Evolutionary conservation across 2,329 filamentous ascomycete species (phyloP), one percentile per base, ranked within the genome.

Genomic region (Trichoderma breve): DNA sequence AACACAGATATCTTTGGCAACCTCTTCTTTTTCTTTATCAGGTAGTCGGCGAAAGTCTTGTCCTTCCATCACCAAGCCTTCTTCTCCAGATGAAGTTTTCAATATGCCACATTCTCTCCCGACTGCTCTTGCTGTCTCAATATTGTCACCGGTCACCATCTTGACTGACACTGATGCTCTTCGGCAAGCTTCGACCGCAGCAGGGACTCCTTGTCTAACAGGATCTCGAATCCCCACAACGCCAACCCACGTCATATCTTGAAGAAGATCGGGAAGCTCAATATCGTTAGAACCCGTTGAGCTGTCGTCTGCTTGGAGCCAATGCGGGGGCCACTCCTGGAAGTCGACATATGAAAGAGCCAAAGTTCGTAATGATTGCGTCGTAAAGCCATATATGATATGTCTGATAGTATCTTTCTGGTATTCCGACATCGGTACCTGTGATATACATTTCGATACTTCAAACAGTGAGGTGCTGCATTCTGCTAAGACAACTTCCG

Each of bases 271-370:
- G 3, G 30, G 18, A 21, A 53, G 63, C 28, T 8, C 14, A 21
- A 66, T 55, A 36, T 86, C 77, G 6, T 88, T 90, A 68, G 90
- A 86, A 21, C 9, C 8, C 28, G 62, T 7, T 4, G n/a, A 30
- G 12, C 12, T 65, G 8, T 53, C 21, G 72, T 62, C 61, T 8
- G 92, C 90, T 14, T 87, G 81, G 21, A 86, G 89, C 55, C 87
- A 83, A 73, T 91, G 88, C 21, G 86, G 90, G n/a, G 92, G 92
- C 89, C 91, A 93, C 69, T 82, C 84, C 28, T 89, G 85, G 72
- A 92, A 93, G 74, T 95, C 93, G 58, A 88, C 87, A 80, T 93
- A 94, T 4, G 92, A 85, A 74, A 94, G 84, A 21, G 88, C 92
- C 71, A 95, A 93, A 0, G 92, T 94, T 66, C 93, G 89, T 9